Conservation (phyloP, 2,329 filamentous ascomycete genomes). For the Rhexocercosporidium sp. region DNA sequence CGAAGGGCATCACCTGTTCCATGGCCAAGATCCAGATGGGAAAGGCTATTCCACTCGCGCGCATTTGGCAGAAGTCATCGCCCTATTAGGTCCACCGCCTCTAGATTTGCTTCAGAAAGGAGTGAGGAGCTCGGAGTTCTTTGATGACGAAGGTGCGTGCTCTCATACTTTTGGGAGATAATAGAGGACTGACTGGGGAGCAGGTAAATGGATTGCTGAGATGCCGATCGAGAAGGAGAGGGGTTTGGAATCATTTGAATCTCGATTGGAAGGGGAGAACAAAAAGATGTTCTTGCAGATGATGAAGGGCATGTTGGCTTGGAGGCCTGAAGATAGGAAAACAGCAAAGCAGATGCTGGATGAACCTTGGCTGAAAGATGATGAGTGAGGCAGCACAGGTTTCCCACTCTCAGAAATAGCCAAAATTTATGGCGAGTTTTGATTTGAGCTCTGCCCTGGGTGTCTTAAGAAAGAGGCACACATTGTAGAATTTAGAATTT, state of each 20-base stretch:
- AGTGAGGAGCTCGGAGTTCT: neutral
- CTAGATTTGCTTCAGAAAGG: neutral
- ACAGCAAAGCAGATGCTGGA: conserved; percentile 42
- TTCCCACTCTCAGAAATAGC: no score
- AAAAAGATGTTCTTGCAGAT: conserved; percentile 42
- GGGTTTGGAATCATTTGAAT: neutral
- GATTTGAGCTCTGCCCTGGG: no score
- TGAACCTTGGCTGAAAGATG: conserved; percentile 39
- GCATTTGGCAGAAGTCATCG: neutral
- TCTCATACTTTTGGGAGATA: neutral
- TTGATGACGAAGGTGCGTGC: neutral
- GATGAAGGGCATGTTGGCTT: conserved; percentile 41
- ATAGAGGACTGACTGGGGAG: neutral
- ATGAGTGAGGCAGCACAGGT: no score
- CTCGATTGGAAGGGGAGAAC: conserved; percentile 37
- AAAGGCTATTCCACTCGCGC: neutral
- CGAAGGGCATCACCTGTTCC: neutral
- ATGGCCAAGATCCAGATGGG: neutral
- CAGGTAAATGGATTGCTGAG: neutral
- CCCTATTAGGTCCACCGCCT: neutral
- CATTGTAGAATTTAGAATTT: no score
- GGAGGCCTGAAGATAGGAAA: conserved; percentile 42
- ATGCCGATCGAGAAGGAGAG: neutral
- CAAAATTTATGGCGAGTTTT: no score
- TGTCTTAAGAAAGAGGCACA: no score